Base-by-base conservation (phyloP, 345 rosid genomes). In the Raphanus raphanistrum region DNA sequence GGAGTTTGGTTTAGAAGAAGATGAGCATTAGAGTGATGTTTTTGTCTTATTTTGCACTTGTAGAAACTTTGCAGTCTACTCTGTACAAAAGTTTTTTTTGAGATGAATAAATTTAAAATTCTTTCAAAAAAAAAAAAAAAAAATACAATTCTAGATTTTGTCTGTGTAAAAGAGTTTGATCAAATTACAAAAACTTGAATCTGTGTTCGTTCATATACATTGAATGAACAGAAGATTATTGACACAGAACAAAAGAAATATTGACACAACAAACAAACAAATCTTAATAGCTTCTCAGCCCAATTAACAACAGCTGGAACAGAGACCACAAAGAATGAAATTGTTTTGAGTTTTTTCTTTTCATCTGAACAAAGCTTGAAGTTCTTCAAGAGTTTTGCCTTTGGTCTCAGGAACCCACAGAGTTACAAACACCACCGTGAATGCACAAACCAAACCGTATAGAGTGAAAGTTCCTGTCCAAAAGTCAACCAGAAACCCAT, bases 361-460 rank as follows among this genome's bases (percentile, higher is more conserved):
- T 91, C 87, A 95, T 91, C 94, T 87, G 84, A 95, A 91, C 82
- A 96, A 89, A 59, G 82, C 76, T 65, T 95, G 99, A 80, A 95
- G 90, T 79, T 95, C 99, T 85, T 95, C 99, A 61, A 95, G 84
- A 2, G 92, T 79, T 83, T 87, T 90, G 48, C 98, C 98, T 82
- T 91, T 91, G 0, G 99, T 92, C 86, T 95, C 99, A 0, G 98
- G 98, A 63, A 95, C 98, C 85, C 87, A 95, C 26, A 90, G 61
- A 15, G 75, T 36, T 41, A 82, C 88, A 43, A 95, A 95, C 33
- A 59, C 92, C 63, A 89, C 80, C 2, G 96, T 77, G 71, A 91
- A 84, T 21, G 87, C 94, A 61, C 94, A 76, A 59, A 88, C 83
- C 11, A 85, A 4, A 82, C 81, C 81, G 84, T 95, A 95, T 35